Evolutionary conservation across 306 rosid genomes (phyloP), one percentile per base, ranked within the genome.

Genomic region (Prunus padus): DNA sequence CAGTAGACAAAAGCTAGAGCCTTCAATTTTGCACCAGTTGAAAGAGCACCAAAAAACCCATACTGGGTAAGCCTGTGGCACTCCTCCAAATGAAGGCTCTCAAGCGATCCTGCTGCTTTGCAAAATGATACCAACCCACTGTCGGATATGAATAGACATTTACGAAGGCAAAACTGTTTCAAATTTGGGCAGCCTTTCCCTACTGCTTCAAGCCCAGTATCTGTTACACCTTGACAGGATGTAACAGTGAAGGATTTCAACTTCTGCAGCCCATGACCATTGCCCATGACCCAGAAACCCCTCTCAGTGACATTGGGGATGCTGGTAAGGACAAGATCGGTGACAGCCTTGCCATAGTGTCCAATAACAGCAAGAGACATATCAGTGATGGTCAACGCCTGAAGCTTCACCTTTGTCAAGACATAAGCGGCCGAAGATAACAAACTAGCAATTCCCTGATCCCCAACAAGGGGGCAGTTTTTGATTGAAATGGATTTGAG

Each of bases 231-330:
- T 74, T 64, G 85, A 82, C 97, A 96, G 49, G 83, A 77, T 57
- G 87, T 76, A 65, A 96, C 75, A 76, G 92, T 81, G 45, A 96
- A 75, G 3, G 97, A 85, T 50, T 86, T 87, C 74, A 96, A 79
- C 82, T 89, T 92, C 85, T 90, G 99, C 74, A 96, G 83, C 49
- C 92, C 99, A 64, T 74, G 93, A 64, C 98, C 88, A 75, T 82
- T 89, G 37, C 92, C 97, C 98, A 96, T 90, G 64, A 89, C 87
- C 98, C 97, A 96, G 83, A 96, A 92, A 45, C 99, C 99, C 84
- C 84, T 89, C 91, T 90, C 94, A 12, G 84, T 84, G 47, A 90
- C 88, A 71, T 85, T 82, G 14, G 89, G 82, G 33, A 96, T 97
- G 83, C 76, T 77, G 67, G 79, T 66, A 13, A 96, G 92, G 65